Base-by-base conservation (phyloP, 1,284 basidiomycete species). In the Wallemia hederae region DNA sequence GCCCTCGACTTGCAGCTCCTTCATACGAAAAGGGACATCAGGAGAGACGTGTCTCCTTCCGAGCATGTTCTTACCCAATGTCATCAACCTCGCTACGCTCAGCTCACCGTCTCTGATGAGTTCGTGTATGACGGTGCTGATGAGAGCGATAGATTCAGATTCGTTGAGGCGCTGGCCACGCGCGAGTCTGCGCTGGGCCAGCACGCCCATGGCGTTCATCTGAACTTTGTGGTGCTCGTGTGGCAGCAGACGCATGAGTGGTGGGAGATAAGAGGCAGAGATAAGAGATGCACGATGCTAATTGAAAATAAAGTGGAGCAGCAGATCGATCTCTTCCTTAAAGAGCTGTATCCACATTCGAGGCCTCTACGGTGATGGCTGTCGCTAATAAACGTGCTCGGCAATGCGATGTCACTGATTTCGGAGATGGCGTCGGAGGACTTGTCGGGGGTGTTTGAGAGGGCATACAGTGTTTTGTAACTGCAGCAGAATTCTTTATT, bases 151-250 rank as follows among this genome's bases (percentile, higher is more conserved):
- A 0, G 89, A 82, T 72, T 99, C 94, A 9, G 84, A 78, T 64
- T 80, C 74, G 72, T 97, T 98, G 59, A 98, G 78, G 49, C 77
- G 76, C 28, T 92, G 70, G 9, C 92, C 94, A 24, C 92, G 78
- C 2, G 92, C 91, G 9, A 99, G 80, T 25, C 94, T 83, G 66
- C 88, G 84, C 72, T 98, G 92, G 1, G 94, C 90, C 7, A 98
- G 78, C 62, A 78, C 79, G 22, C 90, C 90, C 26, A 84, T 78
- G 77, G 86, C 67, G 49, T 69, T 64, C 56, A 75, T 64, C 31
- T 74, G 63, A 61, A 74, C 69, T 63, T 75, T 74, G 67, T 74
- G 73, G 29, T 63, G 63, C 63, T 68, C 69, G 27, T 67, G 60
- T 9, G 66, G 65, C 1, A 67, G 61, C 15, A 65, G 61, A 58